Percentiles rank a stretch among this genome's conserved stretches.
Evolutionary conservation across 2,329 filamentous ascomycete species (phyloP).

Genomic region (Botryotinia narcissicola): DNA sequence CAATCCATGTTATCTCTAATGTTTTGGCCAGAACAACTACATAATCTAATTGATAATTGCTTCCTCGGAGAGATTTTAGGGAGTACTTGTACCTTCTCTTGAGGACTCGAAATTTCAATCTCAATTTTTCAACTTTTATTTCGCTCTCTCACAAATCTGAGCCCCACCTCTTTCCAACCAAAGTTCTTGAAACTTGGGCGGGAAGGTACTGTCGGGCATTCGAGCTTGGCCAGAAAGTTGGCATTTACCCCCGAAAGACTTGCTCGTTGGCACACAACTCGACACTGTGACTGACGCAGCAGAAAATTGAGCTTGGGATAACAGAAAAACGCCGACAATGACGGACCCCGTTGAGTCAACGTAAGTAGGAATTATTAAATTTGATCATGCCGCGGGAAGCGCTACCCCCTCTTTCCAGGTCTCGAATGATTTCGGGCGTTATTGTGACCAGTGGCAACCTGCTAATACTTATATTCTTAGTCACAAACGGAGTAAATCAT

Average conservation of each 20-base stretch:
- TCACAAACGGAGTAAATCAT: constrained; percentile 52
- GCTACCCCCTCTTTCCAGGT: not conserved
- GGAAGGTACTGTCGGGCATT: not conserved
- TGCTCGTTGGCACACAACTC: not conserved
- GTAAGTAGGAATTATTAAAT: not conserved
- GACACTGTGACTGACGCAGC: not conserved
- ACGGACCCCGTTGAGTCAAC: constrained; percentile 1
- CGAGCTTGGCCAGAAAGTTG: constrained; percentile 1
- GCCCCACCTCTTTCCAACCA: not conserved
- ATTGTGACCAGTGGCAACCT: not conserved
- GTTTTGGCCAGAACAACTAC: not conserved
- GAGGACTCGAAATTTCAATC: not conserved
- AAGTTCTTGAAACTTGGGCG: not conserved
- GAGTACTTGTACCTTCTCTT: not conserved
- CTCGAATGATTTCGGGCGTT: not conserved
- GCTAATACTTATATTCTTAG: constrained; percentile 23
- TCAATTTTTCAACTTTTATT: not conserved
- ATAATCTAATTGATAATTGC: not conserved
- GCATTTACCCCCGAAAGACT: constrained; percentile 3
- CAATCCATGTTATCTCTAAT: not conserved
- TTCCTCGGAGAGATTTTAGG: not conserved
- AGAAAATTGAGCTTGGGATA: not conserved
- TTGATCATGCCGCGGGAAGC: not conserved
- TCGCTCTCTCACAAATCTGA: not conserved
- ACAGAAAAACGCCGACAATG: not conserved